phyloP scores from a whole-genome alignment of 2,329 filamentous ascomycete species.

The Nannizziopsis barbatae region DNA sequence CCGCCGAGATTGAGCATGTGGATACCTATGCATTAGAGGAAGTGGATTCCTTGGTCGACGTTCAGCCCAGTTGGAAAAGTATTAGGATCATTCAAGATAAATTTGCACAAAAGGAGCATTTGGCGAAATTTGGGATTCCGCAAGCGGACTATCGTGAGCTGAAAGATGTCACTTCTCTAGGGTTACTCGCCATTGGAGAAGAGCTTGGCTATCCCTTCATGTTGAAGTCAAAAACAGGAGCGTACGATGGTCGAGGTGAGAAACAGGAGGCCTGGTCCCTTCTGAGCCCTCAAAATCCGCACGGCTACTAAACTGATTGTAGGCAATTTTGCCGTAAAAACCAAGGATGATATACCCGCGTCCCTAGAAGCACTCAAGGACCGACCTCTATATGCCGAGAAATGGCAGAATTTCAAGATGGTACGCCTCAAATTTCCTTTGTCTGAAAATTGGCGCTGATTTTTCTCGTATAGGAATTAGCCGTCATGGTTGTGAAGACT shows the following conservation, averaged over 20 bases:
- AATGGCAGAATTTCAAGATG: constrained; percentile 72
- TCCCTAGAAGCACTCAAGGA: constrained; percentile 59
- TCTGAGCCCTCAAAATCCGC: constrained; percentile 5
- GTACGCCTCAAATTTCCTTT: constrained; percentile 19
- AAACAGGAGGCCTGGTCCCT: neutral
- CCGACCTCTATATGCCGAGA: constrained; percentile 73
- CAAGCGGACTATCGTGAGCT: constrained; percentile 61
- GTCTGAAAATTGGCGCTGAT: neutral
- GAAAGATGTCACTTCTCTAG: constrained; percentile 46
- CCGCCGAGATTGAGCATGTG: constrained; percentile 91
- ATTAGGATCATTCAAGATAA: constrained; percentile 89
- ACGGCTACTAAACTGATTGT: constrained; percentile 6
- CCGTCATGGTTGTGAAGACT: constrained; percentile 89
- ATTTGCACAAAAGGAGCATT: constrained; percentile 74
- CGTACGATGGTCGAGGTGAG: constrained; percentile 78
- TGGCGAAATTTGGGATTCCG: constrained; percentile 56
- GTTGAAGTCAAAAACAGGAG: constrained; percentile 81
- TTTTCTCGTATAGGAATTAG: constrained; percentile 49
- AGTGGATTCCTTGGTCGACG: constrained; percentile 52
- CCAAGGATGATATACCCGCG: constrained; percentile 48
- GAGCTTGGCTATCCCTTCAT: constrained; percentile 74
- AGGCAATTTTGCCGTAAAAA: constrained; percentile 57
- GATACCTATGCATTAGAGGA: constrained; percentile 83
- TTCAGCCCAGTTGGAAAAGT: constrained; percentile 77
- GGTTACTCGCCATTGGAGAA: constrained; percentile 52